A percentile compares a stretch with the other conserved stretches of the same genome.
Conservation (phyloP, 148 eudicot genomes). For the Tetragonia tetragonoides region DNA sequence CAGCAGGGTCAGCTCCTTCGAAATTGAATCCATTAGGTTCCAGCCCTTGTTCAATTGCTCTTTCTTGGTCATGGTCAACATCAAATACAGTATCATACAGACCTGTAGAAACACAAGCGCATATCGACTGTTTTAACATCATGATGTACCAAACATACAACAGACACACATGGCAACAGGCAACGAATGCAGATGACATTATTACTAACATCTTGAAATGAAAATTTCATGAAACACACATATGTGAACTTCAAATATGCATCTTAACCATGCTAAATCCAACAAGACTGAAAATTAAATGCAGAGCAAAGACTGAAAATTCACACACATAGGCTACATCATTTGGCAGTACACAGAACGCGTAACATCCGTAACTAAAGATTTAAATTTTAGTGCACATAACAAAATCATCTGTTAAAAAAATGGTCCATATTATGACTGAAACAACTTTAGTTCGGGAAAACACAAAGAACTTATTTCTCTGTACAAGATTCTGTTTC, state of each 20-base stretch:
- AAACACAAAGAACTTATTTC: background rate
- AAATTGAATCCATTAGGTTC: slow-evolving; percentile 96
- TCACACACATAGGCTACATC: background rate
- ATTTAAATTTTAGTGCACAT: background rate
- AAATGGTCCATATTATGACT: background rate
- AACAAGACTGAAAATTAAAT: background rate
- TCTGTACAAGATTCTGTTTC: background rate
- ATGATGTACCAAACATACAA: background rate
- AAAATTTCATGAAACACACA: background rate
- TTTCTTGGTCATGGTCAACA: slow-evolving; percentile 88
- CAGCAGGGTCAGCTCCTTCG: slow-evolving; percentile 88
- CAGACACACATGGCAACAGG: background rate
- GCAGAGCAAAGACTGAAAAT: background rate
- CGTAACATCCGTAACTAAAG: background rate
- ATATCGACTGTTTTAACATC: background rate
- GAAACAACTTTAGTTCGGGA: background rate
- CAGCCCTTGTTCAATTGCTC: slow-evolving; percentile 81
- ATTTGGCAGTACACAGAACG: background rate
- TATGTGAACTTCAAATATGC: background rate
- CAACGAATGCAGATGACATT: background rate
- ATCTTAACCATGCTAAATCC: background rate
- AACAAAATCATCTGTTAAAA: background rate
- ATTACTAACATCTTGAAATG: background rate
- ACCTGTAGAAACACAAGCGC: slow-evolving; percentile 41
- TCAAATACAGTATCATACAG: slow-evolving; percentile 92